phyloP scores from a whole-genome alignment of 164 flowering plant genomes.

The Paratinospora sagittata region DNA sequence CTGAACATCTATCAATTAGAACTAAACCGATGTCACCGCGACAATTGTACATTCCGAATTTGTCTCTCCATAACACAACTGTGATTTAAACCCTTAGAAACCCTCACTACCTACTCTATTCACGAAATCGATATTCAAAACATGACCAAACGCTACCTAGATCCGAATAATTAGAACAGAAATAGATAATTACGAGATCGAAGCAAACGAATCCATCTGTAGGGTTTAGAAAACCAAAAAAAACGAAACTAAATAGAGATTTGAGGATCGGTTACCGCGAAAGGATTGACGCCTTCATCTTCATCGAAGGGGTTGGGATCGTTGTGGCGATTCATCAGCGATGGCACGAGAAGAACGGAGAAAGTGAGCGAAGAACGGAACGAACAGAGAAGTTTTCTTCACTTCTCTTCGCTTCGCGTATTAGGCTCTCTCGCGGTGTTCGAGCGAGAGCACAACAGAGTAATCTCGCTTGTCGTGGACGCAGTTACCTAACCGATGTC shows the following conservation, averaged over 20 bases:
- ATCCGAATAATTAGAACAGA: not conserved
- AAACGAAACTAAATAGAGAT: slow-evolving; percentile 11
- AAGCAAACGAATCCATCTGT: not conserved
- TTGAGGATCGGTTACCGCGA: slow-evolving; percentile 44
- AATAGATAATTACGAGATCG: not conserved
- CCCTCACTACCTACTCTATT: not conserved
- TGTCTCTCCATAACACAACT: not conserved
- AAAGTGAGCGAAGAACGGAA: not conserved
- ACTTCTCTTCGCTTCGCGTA: not conserved
- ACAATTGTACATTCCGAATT: not conserved
- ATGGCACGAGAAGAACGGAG: slow-evolving; percentile 4
- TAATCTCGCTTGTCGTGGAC: not conserved
- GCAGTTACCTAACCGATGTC: not conserved
- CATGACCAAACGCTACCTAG: not conserved
- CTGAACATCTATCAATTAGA: not conserved
- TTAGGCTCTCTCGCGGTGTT: not conserved
- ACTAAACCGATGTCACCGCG: not conserved
- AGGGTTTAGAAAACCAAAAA: not conserved
- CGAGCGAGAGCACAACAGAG: not conserved
- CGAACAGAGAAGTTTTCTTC: not conserved
- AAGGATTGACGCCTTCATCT: slow-evolving; percentile 74
- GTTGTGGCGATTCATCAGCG: slow-evolving; percentile 46
- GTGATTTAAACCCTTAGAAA: not conserved
- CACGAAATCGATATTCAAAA: not conserved
- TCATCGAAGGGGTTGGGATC: slow-evolving; percentile 84